These are phyloP conservation scores for Rhynchosporium agropyri DNA, from an alignment of 2,329 filamentous ascomycete species.

Conservation along the genomic window DNA sequence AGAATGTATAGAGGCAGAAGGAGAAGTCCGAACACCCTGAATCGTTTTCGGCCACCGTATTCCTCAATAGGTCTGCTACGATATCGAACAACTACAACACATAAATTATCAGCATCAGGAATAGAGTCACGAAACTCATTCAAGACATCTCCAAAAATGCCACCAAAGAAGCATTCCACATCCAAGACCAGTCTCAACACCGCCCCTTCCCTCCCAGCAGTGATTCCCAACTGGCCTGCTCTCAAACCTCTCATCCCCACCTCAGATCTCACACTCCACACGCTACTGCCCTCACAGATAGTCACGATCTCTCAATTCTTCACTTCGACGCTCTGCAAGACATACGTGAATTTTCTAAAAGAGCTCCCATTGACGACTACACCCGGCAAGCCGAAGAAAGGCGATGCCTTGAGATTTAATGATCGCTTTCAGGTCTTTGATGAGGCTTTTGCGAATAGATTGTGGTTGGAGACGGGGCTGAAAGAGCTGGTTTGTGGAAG, in stretches of 20 bases:
- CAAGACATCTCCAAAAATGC: slow-evolving; percentile 21
- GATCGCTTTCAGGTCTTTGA: slow-evolving; percentile 87
- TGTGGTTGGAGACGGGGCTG: slow-evolving; percentile 80
- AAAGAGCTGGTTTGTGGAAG: slow-evolving; percentile 50
- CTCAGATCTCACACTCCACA: slow-evolving; percentile 55
- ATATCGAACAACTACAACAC: background rate
- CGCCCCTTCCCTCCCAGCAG: slow-evolving; percentile 15
- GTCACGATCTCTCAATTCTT: slow-evolving; percentile 65
- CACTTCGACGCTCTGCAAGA: slow-evolving; percentile 63
- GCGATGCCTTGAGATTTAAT: slow-evolving; percentile 76
- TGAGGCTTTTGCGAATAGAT: slow-evolving; percentile 66
- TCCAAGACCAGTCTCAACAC: slow-evolving; percentile 21
- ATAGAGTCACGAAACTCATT: background rate
- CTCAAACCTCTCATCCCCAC: slow-evolving; percentile 59
- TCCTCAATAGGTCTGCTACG: background rate
- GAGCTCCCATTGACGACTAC: slow-evolving; percentile 65
- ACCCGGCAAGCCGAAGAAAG: slow-evolving; percentile 65
- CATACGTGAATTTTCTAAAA: slow-evolving; percentile 62
- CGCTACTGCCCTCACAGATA: slow-evolving; percentile 61
- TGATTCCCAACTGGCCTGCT: slow-evolving; percentile 60
- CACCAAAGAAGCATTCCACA: slow-evolving; percentile 33
- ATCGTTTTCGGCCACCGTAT: slow-evolving; percentile 14
- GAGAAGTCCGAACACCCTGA: background rate
- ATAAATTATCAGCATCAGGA: background rate
- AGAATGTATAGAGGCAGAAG: background rate